phyloP scores from a whole-genome alignment of 176 grass and related monocot species.

The Oryza brachyantha region DNA sequence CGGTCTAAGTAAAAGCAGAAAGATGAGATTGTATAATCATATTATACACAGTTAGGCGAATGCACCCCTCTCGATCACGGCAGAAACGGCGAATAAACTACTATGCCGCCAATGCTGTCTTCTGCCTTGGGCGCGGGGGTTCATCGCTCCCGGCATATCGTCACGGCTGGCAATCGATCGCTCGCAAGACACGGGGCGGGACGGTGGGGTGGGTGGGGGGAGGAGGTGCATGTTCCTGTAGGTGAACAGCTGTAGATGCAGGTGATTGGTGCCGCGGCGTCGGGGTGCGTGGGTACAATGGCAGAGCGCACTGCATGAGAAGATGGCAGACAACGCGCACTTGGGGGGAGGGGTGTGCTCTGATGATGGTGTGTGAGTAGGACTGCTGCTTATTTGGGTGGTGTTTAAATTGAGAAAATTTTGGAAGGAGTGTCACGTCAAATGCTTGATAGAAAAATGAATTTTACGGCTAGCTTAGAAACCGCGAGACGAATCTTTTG shows the following conservation, averaged over 20 bases:
- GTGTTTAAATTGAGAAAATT: no score
- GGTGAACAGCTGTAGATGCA: not conserved
- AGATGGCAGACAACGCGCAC: not conserved
- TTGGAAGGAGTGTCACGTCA: no score
- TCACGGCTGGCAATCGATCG: slow-evolving; percentile 11
- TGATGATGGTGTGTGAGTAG: no score
- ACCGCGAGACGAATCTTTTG: no score
- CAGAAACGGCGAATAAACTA: not conserved
- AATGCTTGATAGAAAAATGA: no score
- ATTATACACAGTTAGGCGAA: no score
- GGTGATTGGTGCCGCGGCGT: not conserved
- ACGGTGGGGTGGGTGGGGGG: no score
- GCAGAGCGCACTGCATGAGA: not conserved
- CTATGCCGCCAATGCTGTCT: not conserved
- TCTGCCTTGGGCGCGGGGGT: slow-evolving; percentile 1
- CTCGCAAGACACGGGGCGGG: no score
- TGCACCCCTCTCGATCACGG: not conserved
- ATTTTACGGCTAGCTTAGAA: no score
- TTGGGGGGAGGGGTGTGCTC: not conserved
- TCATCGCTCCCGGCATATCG: slow-evolving; percentile 14
- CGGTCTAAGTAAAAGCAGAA: no score
- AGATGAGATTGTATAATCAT: no score
- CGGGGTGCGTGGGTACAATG: not conserved
- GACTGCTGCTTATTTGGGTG: not conserved
- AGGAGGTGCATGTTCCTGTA: no score